These are phyloP conservation scores for Mycena galericulata DNA, from an alignment of 768 basidiomycete genomes.

Conservation along the genomic window DNA sequence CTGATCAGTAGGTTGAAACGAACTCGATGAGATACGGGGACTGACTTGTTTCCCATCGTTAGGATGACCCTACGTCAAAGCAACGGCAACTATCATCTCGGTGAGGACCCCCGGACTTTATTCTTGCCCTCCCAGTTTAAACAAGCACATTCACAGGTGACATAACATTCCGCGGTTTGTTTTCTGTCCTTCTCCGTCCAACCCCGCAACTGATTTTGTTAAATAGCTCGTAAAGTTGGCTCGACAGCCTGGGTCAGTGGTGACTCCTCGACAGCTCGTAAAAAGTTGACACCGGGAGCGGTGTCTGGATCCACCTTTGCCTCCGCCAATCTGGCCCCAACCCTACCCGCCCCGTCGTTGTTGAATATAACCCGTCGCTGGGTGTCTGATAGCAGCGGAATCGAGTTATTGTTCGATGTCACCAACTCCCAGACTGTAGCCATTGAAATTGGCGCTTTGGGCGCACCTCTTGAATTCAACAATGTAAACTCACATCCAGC, in stretches of 20 bases:
- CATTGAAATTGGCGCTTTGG: conserved; percentile 66
- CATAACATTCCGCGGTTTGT: conserved; percentile 57
- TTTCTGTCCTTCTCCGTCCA: background rate
- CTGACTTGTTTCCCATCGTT: background rate
- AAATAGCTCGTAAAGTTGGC: conserved; percentile 54
- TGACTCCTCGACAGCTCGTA: conserved; percentile 59
- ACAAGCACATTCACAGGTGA: too few relatives aligned
- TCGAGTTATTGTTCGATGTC: conserved; percentile 64
- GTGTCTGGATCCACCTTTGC: conserved; percentile 60
- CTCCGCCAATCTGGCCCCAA: conserved; percentile 61
- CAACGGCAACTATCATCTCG: conserved; percentile 66
- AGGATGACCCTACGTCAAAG: conserved; percentile 58
- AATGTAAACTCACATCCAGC: background rate
- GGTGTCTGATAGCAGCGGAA: conserved; percentile 54
- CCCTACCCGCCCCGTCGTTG: conserved; percentile 57
- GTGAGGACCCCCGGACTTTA: too few relatives aligned
- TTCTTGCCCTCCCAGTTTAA: too few relatives aligned
- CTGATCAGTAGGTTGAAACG: conserved; percentile 47
- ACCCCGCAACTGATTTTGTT: background rate
- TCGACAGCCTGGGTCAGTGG: conserved; percentile 59
- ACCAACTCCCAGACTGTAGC: conserved; percentile 58
- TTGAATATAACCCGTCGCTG: conserved; percentile 65
- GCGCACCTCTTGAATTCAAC: background rate
- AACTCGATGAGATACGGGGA: background rate
- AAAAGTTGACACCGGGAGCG: conserved; percentile 50